Conservation (phyloP, 352 stramenopile genomes). For the Phytophthora pluvialis region DNA sequence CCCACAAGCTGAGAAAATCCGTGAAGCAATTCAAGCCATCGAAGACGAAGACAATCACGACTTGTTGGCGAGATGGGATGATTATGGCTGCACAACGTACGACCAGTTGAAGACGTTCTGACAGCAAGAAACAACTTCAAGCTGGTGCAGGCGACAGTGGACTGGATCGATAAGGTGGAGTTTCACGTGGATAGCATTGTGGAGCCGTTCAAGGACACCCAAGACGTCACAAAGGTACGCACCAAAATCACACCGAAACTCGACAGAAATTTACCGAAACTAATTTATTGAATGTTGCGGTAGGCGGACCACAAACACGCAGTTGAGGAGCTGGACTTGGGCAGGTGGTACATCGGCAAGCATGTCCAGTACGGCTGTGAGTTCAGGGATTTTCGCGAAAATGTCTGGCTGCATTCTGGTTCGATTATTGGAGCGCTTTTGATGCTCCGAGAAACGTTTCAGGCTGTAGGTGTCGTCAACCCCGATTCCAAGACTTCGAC, state of each 20-base stretch:
- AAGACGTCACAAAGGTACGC: conserved; percentile 9
- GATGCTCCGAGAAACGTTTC: background rate
- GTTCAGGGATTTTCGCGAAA: conserved; percentile 14
- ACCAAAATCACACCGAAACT: background rate
- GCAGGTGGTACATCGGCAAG: background rate
- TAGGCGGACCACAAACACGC: conserved; percentile 3
- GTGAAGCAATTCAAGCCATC: no score
- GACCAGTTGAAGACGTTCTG: conserved; percentile 6
- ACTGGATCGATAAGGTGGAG: conserved; percentile 19
- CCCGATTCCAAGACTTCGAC: conserved; percentile 3
- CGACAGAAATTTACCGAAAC: conserved; percentile 10
- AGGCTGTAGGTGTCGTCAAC: conserved; percentile 7
- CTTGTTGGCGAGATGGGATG: conserved; percentile 1
- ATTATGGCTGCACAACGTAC: conserved; percentile 13
- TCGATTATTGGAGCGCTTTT: conserved; percentile 13
- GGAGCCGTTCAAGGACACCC: conserved; percentile 1
- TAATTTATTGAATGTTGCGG: background rate
- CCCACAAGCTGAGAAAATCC: no score
- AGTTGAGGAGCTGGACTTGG: conserved; percentile 3
- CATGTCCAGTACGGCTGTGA: conserved; percentile 6
- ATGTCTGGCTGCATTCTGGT: conserved; percentile 8
- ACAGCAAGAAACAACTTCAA: conserved; percentile 7
- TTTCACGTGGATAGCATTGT: conserved; percentile 4
- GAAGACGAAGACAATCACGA: no score
- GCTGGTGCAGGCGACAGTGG: conserved; percentile 3